Evolutionary conservation across 129 eudicot genomes (phyloP), one percentile per base, ranked within the genome.

Genomic region (Gnaphalium uliginosum): DNA sequence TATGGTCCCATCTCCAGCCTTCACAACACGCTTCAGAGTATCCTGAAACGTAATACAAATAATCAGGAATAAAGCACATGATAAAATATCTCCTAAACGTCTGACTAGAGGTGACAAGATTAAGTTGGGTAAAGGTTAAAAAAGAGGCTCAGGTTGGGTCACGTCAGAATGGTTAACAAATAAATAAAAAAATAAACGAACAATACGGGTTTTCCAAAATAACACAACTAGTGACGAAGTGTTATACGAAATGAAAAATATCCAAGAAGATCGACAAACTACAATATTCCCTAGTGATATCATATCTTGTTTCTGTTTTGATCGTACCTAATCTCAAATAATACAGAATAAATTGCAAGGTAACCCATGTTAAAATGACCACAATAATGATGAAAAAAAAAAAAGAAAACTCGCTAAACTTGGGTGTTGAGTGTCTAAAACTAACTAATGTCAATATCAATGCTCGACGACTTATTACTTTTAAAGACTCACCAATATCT

Each of bases 1-100:
- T 63, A 95, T 89, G 22, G 88, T 89, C 74, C 99, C 99, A 9
- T 89, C 99, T 85, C 99, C 99, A 35, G 97, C 99, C 85, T 87
- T 95, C 57, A 95, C 76, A 1, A 74, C 99, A 21, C 99, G 96
- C 80, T 95, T 95, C 24, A 95, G 79, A 7, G 99, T 95, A 41
- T 95, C 99, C 99, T 95, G 89, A 61, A 76, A 19, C 6, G 23
- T 32, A 22, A 58, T n/a, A 19, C 68, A 46, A 50, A 14, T 13
- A 0, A 3, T 46, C 5, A 30, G 8, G 17, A 22, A 69, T 2
- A 8, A 13, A 54, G 26, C 39, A 72, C 66, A 10, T 14, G 70
- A 41, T n/a, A 46, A 6, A 51, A 14, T 14, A n/a, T 17, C 4
- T 11, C 39, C 39, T 17, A 17, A 53, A 53, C 8, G 59, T 53